phyloP scores from a whole-genome alignment of 2,329 filamentous ascomycete species.

The Clarireedia paspali region DNA sequence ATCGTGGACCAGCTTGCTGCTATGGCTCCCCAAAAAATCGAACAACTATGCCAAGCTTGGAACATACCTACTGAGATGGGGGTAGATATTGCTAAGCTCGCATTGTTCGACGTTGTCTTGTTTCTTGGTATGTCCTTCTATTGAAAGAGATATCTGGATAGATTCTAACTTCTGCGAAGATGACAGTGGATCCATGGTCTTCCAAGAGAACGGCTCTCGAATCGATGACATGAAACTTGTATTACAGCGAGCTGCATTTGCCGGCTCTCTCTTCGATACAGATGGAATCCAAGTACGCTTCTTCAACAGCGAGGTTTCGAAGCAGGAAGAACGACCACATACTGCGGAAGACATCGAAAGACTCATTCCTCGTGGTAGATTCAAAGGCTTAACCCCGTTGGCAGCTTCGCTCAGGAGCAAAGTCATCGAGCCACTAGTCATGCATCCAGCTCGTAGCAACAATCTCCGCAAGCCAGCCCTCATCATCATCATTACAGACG shows the following conservation, averaged over 20 bases:
- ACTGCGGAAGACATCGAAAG: too few species aligned
- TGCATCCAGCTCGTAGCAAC: too few species aligned
- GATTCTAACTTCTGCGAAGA: conserved; percentile 32
- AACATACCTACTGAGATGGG: conserved; percentile 27
- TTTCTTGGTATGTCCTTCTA: conserved; percentile 21
- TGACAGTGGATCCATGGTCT: conserved; percentile 62
- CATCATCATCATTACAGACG: conserved; percentile 6
- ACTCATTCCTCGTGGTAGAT: too few species aligned
- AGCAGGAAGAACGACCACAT: too few species aligned
- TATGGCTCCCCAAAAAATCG: conserved; percentile 15
- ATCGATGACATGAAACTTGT: conserved; percentile 61
- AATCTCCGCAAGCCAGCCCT: not conserved
- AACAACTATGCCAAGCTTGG: conserved; percentile 24
- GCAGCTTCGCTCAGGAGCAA: too few species aligned
- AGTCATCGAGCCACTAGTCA: too few species aligned
- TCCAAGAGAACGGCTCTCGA: conserved; percentile 58
- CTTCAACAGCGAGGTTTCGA: conserved; percentile 49
- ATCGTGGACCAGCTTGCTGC: conserved; percentile 10
- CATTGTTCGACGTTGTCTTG: conserved; percentile 28
- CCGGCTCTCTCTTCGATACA: conserved; percentile 60
- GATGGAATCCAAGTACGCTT: conserved; percentile 62
- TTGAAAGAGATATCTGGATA: not conserved
- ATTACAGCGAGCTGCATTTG: conserved; percentile 53
- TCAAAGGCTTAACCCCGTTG: too few species aligned
- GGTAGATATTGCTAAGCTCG: conserved; percentile 29